phyloP scores from a whole-genome alignment of 345 rosid genomes.

The Hypericum perforatum region DNA sequence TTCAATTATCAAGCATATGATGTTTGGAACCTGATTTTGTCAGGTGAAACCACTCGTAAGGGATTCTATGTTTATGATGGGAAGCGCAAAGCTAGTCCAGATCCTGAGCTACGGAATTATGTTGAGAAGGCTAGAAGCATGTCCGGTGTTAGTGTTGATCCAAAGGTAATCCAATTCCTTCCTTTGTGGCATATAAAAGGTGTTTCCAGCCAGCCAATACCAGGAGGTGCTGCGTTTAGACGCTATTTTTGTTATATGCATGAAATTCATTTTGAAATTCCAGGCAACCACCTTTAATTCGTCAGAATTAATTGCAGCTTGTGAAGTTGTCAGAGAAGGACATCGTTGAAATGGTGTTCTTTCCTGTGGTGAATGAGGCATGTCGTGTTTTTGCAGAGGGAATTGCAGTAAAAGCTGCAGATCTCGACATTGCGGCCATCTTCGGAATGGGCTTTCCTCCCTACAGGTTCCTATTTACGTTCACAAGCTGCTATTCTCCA shows the following conservation, averaged over 20 bases:
- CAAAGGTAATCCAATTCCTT: constrained; percentile 37
- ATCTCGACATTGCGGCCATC: constrained; percentile 76
- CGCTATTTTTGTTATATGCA: too few relatives aligned
- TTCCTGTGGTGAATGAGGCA: constrained; percentile 94
- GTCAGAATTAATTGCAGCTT: constrained; percentile 36
- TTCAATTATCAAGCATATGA: constrained; percentile 7
- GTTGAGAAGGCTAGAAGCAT: constrained; percentile 76
- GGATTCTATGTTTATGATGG: constrained; percentile 83
- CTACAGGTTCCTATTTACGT: constrained; percentile 45
- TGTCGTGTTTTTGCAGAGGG: constrained; percentile 90
- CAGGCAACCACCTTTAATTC: neutral
- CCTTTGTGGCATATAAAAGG: neutral
- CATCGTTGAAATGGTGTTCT: constrained; percentile 84
- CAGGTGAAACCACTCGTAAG: constrained; percentile 76
- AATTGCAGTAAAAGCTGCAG: constrained; percentile 85
- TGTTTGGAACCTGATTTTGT: constrained; percentile 9
- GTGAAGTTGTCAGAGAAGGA: constrained; percentile 62
- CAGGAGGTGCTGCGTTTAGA: neutral
- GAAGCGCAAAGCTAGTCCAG: constrained; percentile 78
- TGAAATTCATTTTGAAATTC: too few relatives aligned
- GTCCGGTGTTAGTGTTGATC: constrained; percentile 56
- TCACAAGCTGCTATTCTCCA: neutral
- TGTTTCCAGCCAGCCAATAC: neutral
- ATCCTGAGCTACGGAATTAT: constrained; percentile 65
- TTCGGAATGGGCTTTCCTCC: constrained; percentile 98